Base-by-base conservation (phyloP, 306 rosid genomes). In the Prunus mongolica region DNA sequence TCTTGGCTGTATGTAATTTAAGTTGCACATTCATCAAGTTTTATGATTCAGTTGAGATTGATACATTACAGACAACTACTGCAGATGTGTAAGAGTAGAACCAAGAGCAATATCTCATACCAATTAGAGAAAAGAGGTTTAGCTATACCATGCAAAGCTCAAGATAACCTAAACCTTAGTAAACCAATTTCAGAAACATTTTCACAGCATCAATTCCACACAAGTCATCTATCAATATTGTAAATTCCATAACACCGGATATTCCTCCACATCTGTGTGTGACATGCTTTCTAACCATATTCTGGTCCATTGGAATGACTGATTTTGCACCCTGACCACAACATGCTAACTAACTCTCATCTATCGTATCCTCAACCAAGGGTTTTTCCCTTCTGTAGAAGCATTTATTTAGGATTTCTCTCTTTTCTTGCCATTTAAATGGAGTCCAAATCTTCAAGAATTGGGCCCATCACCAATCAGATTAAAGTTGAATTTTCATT, bases 241-340 rank as follows among this genome's bases (percentile, higher is more conserved):
- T 14, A 69, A 32, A 57, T 46, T 61, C 30, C 44, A 46, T 20
- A n/a, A 56, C 8, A 8, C 18, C 25, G 72, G 56, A 67, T 24
- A 19, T 30, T 30, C n/a, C 47, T 71, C 11, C 24, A 52, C 15
- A 30, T 24, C 19, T 28, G 47, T 71, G 46, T 55, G 6, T 28
- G 12, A 11, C 27, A 51, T 50, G 24, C 38, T 67, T 38, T 67
- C 65, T 54, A 30, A 54, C 63, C 55, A 46, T 24, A 44, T n/a
- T 38, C 47, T 47, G 24, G 38, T 71, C 61, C 61, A 44, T 18
- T 11, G 28, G 41, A 50, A n/a, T 50, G n/a, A 46, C 47, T 45
- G 79, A 69, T 13, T 38, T 71, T 16, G 49, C 20, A 16, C 47
- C 49, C 51, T 50, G 20, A 28, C 65, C 78, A 78, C 19, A 69